Base-by-base conservation (phyloP, 2,329 filamentous ascomycete genomes). In the Rutstroemia sydowiana region DNA sequence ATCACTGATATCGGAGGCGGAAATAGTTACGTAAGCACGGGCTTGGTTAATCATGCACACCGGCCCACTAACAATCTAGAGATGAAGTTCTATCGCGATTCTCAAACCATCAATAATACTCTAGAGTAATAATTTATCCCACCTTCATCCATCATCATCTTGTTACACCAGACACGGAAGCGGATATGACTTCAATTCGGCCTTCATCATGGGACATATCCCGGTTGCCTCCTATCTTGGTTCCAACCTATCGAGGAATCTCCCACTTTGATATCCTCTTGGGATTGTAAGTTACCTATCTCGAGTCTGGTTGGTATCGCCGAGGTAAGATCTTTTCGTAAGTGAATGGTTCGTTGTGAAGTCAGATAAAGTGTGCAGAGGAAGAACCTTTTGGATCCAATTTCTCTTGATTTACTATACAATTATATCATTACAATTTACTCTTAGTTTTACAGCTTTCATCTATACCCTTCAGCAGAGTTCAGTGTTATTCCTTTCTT, bases 141-240 rank as follows among this genome's bases (percentile, higher is more conserved):
- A 48, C 34, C 34, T 31, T 39, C 16, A 28, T 14, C 21, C 39
- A 37, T 28, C 18, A 32, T 8, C 13, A 43, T 23, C 6, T 37
- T 42, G 21, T n/a, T n/a, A n/a, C n/a, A n/a, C n/a, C 23, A 45
- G 36, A 51, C 13, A 51, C 48, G 48, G 48, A 51, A 32, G 41
- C 48, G 48, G 48, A 40, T 20, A 30, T 44, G 48, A 42, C 31
- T 23, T 8, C 3, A 13, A 30, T 46, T 30, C 13, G 30, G 34
- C 21, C 13, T 5, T 30, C 23, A 40, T 30, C 16, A 16, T 9
- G 41, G 18, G 11, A 16, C 23, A 23, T 16, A 31, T 21, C 40
- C 41, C 48, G 28, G 21, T 34, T 23, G 14, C n/a, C 26, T 51
- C 48, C 18, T 46, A 46, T 40, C 48, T 51, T 16, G 16, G 13